phyloP scores from a whole-genome alignment of 768 basidiomycete genomes.

The Podaxis sp. region DNA sequence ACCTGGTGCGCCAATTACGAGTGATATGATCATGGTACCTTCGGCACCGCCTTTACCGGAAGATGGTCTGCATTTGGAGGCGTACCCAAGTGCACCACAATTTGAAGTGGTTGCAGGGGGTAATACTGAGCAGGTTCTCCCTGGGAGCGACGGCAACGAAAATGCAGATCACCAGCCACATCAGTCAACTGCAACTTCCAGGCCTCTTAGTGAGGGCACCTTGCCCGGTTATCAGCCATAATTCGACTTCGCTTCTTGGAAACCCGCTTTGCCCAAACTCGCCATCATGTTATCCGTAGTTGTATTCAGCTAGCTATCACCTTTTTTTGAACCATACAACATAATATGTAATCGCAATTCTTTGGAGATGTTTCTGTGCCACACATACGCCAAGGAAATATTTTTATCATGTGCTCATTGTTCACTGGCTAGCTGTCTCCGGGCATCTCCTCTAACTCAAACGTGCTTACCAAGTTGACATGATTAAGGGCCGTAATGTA shows the following conservation, averaged over 20 bases:
- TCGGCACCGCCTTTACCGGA: slow-evolving; percentile 42
- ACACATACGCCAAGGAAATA: not conserved
- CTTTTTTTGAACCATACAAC: not conserved
- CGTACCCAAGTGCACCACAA: slow-evolving; percentile 7
- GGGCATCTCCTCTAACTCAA: not conserved
- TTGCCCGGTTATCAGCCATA: slow-evolving; percentile 24
- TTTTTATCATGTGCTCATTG: not conserved
- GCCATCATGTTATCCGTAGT: not conserved
- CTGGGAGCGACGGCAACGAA: not conserved
- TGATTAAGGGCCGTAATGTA: not conserved
- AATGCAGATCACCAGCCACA: not conserved
- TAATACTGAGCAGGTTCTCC: slow-evolving; percentile 12
- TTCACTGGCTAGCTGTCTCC: not conserved
- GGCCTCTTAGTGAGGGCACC: slow-evolving; percentile 6
- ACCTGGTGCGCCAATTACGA: slow-evolving; percentile 29
- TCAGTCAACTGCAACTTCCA: not conserved
- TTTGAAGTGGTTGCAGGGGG: slow-evolving; percentile 11
- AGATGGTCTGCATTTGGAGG: slow-evolving; percentile 16
- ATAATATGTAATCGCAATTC: not conserved
- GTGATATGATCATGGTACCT: slow-evolving; percentile 29
- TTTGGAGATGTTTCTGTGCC: not conserved
- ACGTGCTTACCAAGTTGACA: not conserved
- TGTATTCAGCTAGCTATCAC: not conserved
- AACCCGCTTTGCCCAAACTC: not conserved
- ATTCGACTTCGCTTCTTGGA: slow-evolving; percentile 1